phyloP scores from a whole-genome alignment of 129 eudicot genomes.

The Tagetes erecta region DNA sequence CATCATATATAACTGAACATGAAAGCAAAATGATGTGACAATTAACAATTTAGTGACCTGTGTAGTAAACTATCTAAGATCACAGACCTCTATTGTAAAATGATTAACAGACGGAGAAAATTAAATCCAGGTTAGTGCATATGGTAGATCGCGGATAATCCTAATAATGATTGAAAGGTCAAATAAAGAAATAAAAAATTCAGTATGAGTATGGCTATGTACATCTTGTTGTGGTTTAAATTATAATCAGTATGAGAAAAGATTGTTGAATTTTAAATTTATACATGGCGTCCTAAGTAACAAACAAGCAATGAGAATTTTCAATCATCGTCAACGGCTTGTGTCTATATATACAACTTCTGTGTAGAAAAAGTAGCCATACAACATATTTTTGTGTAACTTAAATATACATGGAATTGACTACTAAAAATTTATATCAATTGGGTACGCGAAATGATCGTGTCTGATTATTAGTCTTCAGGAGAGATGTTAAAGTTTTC shows the following conservation, averaged over 20 bases:
- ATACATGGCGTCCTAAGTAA: not conserved
- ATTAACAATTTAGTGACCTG: not conserved
- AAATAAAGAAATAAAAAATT: not conserved
- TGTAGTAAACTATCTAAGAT: not conserved
- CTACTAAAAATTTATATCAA: slow-evolving; percentile 3
- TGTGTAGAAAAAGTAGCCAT: not conserved
- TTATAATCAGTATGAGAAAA: not conserved
- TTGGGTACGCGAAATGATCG: not conserved
- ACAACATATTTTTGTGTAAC: slow-evolving; percentile 8
- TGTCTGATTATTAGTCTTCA: not conserved
- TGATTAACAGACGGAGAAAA: not conserved
- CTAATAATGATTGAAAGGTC: not conserved
- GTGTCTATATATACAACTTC: not conserved
- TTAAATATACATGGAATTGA: slow-evolving; percentile 20
- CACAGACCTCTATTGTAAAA: not conserved
- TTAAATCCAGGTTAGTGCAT: too few relatives aligned
- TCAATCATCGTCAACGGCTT: not conserved
- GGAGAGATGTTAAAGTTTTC: slow-evolving; percentile 23
- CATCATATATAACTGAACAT: too few relatives aligned
- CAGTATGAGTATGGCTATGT: not conserved
- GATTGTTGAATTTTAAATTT: not conserved
- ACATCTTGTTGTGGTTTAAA: not conserved
- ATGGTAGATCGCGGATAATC: too few relatives aligned
- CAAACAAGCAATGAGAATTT: slow-evolving; percentile 1
- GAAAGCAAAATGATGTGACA: not conserved